Evolutionary conservation across 2,329 filamentous ascomycete species (phyloP).

Genomic region (Botrytis deweyae): DNA sequence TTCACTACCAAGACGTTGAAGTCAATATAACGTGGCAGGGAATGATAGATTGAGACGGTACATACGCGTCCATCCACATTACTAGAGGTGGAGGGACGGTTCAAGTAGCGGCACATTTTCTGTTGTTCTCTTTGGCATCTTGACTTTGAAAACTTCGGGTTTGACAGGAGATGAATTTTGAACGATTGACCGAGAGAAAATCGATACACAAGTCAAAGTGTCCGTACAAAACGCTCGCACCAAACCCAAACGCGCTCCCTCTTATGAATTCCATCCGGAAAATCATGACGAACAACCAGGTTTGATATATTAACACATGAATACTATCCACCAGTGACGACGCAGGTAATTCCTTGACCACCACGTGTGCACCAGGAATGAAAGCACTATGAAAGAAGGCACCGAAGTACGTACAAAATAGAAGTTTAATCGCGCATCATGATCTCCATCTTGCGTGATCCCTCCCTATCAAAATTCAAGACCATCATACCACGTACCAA

Average conservation of each 20-base stretch:
- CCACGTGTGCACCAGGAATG: background rate
- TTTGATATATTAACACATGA: background rate
- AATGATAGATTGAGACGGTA: background rate
- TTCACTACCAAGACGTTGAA: background rate
- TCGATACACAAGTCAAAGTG: background rate
- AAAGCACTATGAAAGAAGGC: background rate
- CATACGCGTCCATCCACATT: background rate
- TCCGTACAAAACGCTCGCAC: background rate
- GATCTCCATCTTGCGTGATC: background rate
- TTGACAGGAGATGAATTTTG: background rate
- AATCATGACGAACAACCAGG: background rate
- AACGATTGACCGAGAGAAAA: background rate
- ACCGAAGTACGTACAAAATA: background rate
- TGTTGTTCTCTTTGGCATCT: background rate
- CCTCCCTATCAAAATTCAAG: background rate
- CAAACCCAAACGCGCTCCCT: background rate
- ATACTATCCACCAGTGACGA: background rate
- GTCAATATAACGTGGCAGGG: background rate
- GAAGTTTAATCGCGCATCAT: background rate
- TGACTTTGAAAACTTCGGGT: background rate
- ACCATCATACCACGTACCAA: background rate
- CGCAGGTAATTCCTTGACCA: background rate
- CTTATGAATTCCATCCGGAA: background rate
- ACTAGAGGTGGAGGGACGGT: background rate
- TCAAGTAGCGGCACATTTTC: background rate